These are phyloP conservation scores for Talinum fruticosum DNA, from an alignment of 148 eudicot species.

Conservation along the genomic window DNA sequence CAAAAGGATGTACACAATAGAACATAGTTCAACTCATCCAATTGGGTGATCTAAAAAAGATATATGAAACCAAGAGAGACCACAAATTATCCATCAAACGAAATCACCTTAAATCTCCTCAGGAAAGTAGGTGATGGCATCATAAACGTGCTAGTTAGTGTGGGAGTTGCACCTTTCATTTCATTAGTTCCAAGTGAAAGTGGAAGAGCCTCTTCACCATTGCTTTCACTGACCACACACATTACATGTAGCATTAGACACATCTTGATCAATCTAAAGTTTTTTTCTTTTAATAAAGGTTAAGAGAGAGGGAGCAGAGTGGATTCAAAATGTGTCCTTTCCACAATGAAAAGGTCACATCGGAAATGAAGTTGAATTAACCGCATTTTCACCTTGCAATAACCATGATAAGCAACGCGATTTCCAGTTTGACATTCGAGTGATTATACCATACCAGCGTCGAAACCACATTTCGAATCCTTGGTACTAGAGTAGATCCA, in stretches of 20 bases:
- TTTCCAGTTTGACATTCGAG: too few relatives aligned
- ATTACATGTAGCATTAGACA: slow-evolving; percentile 12
- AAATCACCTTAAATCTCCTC: slow-evolving; percentile 91
- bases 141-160: slow-evolving; percentile 54
- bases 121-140: slow-evolving; percentile 82
- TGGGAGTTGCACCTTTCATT: slow-evolving; percentile 73
- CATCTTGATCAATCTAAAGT: background rate
- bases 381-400: too few relatives aligned
- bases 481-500: too few relatives aligned
- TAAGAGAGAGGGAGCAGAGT: background rate
- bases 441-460: too few relatives aligned
- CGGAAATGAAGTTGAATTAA: too few relatives aligned
- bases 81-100: background rate
- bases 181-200: slow-evolving; percentile 48
- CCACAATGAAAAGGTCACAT: too few relatives aligned
- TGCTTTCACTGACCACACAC: slow-evolving; percentile 32
- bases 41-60: background rate
- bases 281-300: background rate
- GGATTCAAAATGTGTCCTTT: too few relatives aligned
- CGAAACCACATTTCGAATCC: too few relatives aligned
- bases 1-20: background rate
- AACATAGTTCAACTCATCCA: background rate
- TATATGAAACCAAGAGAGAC: background rate
- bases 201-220: slow-evolving; percentile 46
- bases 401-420: too few relatives aligned